Evolutionary conservation across 768 basidiomycete genomes (phyloP).

Genomic region (Boletus eberwhitei): DNA sequence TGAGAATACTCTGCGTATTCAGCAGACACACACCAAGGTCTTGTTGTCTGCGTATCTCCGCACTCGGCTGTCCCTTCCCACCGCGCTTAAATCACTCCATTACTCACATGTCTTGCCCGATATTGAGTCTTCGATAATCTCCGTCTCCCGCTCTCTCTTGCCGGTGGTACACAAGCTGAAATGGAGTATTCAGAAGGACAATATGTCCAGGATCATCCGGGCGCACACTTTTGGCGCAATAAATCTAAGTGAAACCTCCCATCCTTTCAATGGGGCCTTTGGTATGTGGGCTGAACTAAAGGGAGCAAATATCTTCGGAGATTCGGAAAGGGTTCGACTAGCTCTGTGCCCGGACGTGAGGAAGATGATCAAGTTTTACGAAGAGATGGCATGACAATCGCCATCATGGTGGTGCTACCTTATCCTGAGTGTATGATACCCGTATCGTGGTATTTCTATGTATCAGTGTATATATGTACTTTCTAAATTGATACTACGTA

Average conservation of each 20-base stretch:
- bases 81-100: constrained; percentile 44
- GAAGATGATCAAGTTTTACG: constrained; percentile 59
- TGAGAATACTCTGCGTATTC: constrained; percentile 51
- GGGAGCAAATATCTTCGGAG: constrained; percentile 48
- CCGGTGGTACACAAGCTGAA: constrained; percentile 66
- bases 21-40: constrained; percentile 50
- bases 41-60: constrained; percentile 54
- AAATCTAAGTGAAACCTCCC: constrained; percentile 13
- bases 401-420: background rate
- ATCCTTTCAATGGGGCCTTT: constrained; percentile 36
- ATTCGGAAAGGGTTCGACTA: constrained; percentile 63
- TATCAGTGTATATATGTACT: background rate
- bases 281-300: constrained; percentile 56
- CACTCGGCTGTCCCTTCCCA: constrained; percentile 39
- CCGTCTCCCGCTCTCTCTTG: constrained; percentile 57
- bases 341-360: constrained; percentile 65
- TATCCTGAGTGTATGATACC: background rate
- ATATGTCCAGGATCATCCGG: constrained; percentile 55
- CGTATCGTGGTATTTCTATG: background rate
- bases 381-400: constrained; percentile 33
- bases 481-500: too few relatives aligned
- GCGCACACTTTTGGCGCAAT: constrained; percentile 34
- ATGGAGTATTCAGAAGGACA: constrained; percentile 66
- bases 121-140: constrained; percentile 54
- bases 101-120: constrained; percentile 58